Percentiles rank a stretch among this genome's conserved stretches.
These are phyloP conservation scores for Trichocomaceae sp. DNA, from an alignment of 2,329 filamentous ascomycete genomes.

Conservation along the genomic window DNA sequence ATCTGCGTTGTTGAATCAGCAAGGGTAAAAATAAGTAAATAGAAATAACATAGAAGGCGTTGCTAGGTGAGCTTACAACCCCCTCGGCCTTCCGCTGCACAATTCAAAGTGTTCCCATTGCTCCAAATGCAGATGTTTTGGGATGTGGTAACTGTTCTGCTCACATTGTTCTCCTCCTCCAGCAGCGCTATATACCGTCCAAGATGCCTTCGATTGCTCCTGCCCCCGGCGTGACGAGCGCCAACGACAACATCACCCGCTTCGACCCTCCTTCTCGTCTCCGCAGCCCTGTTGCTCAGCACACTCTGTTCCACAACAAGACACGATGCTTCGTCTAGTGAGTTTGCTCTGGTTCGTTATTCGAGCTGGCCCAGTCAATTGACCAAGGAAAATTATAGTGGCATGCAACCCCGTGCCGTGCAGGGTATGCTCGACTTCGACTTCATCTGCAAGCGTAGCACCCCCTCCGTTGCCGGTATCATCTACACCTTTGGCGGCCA, in stretches of 20 bases:
- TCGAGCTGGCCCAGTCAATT: slow-evolving; percentile 16
- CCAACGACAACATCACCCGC: slow-evolving; percentile 98
- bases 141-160: neutral
- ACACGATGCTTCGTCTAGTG: slow-evolving; percentile 99
- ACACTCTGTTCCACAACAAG: slow-evolving; percentile 98
- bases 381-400: slow-evolving; percentile 44
- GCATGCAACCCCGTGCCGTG: slow-evolving; percentile 89
- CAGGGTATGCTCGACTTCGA: slow-evolving; percentile 98
- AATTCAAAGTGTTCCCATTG: neutral
- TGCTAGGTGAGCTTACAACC: neutral
- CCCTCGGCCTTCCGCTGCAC: neutral
- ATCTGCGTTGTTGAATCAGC: neutral
- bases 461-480: slow-evolving; percentile 94
- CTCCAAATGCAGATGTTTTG: neutral
- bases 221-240: slow-evolving; percentile 56
- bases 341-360: slow-evolving; percentile 29
- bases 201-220: slow-evolving; percentile 52
- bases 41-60: neutral
- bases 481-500: slow-evolving; percentile 99
- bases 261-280: slow-evolving; percentile 90
- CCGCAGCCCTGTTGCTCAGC: slow-evolving; percentile 70
- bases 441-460: slow-evolving; percentile 99
- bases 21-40: neutral
- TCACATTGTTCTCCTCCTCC: neutral
- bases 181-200: slow-evolving; percentile 20